Evolutionary conservation across 2,329 filamentous ascomycete genomes (phyloP).

Genomic region (Graphiopsis chlorocephala): DNA sequence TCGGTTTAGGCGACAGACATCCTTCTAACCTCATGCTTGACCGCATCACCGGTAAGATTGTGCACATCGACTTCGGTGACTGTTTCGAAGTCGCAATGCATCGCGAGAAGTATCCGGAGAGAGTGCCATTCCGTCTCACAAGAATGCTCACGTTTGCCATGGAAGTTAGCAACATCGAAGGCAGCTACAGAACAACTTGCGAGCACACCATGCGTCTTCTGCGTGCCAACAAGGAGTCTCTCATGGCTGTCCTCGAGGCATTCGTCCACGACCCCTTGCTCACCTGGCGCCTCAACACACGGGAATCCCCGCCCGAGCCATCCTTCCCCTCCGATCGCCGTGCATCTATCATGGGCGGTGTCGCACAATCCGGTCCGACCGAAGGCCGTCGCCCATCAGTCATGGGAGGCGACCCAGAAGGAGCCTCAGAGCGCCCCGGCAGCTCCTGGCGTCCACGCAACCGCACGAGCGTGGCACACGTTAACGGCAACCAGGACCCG

Average conservation of each 20-base stretch:
- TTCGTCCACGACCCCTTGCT: slow-evolving; percentile 99
- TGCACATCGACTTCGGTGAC: slow-evolving; percentile 98
- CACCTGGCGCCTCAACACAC: slow-evolving; percentile 80
- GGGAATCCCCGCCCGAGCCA: slow-evolving; percentile 59
- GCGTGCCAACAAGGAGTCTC: slow-evolving; percentile 93
- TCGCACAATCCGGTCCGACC: slow-evolving; percentile 27
- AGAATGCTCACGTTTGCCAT: slow-evolving; percentile 99
- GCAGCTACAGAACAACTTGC: slow-evolving; percentile 95
- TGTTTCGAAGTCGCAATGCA: slow-evolving; percentile 99
- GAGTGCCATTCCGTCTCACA: slow-evolving; percentile 95
- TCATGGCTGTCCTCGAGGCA: slow-evolving; percentile 97
- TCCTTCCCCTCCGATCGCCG: slow-evolving; percentile 61
- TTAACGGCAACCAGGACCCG: slow-evolving; percentile 37
- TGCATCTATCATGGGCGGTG: slow-evolving; percentile 55
- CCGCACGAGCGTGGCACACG: slow-evolving; percentile 28
- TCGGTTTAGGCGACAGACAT: slow-evolving; percentile 93
- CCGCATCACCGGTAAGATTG: slow-evolving; percentile 89
- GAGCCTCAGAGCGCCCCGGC: slow-evolving; percentile 25
- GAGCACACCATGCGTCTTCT: slow-evolving; percentile 98
- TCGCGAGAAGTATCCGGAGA: slow-evolving; percentile 96
- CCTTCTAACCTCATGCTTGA: slow-evolving; percentile 98
- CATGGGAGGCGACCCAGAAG: slow-evolving; percentile 32
- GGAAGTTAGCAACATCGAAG: slow-evolving; percentile 99
- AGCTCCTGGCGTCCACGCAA: slow-evolving; percentile 32
- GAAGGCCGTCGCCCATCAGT: slow-evolving; percentile 30